Evolutionary conservation across 371 early-diverging fungal species (phyloP).

Genomic region (Apophysomyces trapeziformis): DNA sequence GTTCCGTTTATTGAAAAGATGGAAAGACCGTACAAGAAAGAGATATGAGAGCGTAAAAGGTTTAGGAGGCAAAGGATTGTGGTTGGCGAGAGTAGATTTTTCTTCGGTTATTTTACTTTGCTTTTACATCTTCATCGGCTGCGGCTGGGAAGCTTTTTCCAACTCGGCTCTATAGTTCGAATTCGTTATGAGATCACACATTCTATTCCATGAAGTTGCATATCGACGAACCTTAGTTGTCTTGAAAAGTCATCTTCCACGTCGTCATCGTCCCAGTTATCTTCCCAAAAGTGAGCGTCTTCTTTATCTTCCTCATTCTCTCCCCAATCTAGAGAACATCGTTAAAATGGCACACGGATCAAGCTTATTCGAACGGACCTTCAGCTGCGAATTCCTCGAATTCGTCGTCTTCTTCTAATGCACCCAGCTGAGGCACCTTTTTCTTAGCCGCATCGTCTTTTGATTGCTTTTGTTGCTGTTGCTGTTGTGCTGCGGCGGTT

Average conservation of each 20-base stretch:
- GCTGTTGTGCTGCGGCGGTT: constrained; percentile 26
- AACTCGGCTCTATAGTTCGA: not conserved
- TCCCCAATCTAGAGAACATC: constrained; percentile 73
- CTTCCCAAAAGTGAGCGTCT: constrained; percentile 83
- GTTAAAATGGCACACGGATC: not conserved
- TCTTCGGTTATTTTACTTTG: too few species aligned
- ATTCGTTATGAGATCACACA: too few species aligned
- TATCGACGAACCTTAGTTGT: constrained; percentile 67
- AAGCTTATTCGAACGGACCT: constrained; percentile 55
- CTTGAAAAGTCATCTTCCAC: constrained; percentile 89
- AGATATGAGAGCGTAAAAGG: too few species aligned
- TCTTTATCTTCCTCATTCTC: constrained; percentile 77
- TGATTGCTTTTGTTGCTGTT: constrained; percentile 35
- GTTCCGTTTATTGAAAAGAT: too few species aligned
- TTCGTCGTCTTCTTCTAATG: constrained; percentile 90
- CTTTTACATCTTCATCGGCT: constrained; percentile 8
- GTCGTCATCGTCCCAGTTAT: constrained; percentile 94
- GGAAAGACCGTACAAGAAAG: too few species aligned
- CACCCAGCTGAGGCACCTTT: constrained; percentile 59
- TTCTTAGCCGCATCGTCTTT: constrained; percentile 37
- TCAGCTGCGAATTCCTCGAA: constrained; percentile 91
- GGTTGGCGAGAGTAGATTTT: too few species aligned
- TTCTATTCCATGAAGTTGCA: too few species aligned
- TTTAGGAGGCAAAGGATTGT: too few species aligned
- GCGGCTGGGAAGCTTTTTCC: constrained; percentile 3